Percentiles rank a stretch among this genome's conserved stretches.
These are phyloP conservation scores for Hagleromyces aurorensis DNA, from an alignment of 805 yeast genomes.

Conservation along the genomic window DNA sequence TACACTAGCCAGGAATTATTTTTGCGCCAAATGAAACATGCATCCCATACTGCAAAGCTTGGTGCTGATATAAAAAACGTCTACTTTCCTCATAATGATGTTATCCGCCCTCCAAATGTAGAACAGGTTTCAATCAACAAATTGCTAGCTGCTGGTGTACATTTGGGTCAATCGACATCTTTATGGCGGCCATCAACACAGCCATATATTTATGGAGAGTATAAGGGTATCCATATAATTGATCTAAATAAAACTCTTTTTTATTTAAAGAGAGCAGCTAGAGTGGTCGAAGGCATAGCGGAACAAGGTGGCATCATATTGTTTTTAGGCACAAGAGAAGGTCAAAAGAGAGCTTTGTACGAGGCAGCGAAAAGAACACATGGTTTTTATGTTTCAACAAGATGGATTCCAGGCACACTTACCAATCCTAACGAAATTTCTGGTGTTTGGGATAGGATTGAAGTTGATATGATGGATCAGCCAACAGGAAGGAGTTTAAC, in stretches of 20 bases:
- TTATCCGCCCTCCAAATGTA: conserved; percentile 48
- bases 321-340: conserved; percentile 76
- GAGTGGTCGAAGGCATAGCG: conserved; percentile 75
- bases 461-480: conserved; percentile 66
- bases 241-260: conserved; percentile 79
- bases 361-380: conserved; percentile 69
- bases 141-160: conserved; percentile 87
- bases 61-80: conserved; percentile 60
- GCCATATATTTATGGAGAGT: conserved; percentile 79
- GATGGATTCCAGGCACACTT: conserved; percentile 94
- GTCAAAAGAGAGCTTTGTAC: conserved; percentile 66
- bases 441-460: conserved; percentile 53
- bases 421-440: conserved; percentile 72
- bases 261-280: conserved; percentile 72
- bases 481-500: conserved; percentile 54
- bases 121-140: conserved; percentile 57
- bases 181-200: conserved; percentile 75
- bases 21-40: conserved; percentile 62
- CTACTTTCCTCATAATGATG: conserved; percentile 62
- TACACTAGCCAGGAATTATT: conserved; percentile 73
- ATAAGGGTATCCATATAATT: conserved; percentile 85
- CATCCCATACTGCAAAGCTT: conserved; percentile 42
- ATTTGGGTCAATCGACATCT: conserved; percentile 83
- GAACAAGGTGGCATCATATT: conserved; percentile 78
- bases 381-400: conserved; percentile 73